These are phyloP conservation scores for Hypoxylon sp. DNA, from an alignment of 2,329 filamentous ascomycete genomes.

Conservation along the genomic window DNA sequence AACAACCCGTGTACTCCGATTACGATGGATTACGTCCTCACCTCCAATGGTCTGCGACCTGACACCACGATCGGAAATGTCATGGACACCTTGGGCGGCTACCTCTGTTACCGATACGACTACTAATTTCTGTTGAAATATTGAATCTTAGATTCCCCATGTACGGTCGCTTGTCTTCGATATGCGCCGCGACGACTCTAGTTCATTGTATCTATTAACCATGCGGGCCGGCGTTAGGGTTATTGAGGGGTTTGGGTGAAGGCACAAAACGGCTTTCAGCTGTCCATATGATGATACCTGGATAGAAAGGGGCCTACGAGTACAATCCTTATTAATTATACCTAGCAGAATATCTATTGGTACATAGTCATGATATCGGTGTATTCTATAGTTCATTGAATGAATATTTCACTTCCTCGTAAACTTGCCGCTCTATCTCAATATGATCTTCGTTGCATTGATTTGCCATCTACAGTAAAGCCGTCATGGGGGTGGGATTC, in stretches of 20 bases:
- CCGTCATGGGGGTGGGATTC: not conserved
- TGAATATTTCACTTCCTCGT: constrained; percentile 7
- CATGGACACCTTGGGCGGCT: constrained; percentile 52
- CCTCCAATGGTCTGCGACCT: constrained; percentile 50
- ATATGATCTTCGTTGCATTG: constrained; percentile 27
- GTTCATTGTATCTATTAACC: constrained; percentile 22
- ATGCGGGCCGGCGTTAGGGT: constrained; percentile 23
- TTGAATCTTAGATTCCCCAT: not conserved
- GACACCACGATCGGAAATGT: constrained; percentile 49
- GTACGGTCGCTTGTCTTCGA: not conserved
- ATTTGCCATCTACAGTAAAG: constrained; percentile 2
- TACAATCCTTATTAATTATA: constrained; percentile 38
- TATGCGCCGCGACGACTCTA: not conserved
- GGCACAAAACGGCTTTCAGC: constrained; percentile 8
- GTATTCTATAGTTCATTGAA: constrained; percentile 12
- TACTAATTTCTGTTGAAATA: constrained; percentile 41
- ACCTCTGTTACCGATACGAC: constrained; percentile 55
- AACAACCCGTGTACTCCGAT: constrained; percentile 51
- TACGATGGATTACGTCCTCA: constrained; percentile 49
- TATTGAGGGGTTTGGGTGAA: constrained; percentile 8
- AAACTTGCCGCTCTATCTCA: not conserved
- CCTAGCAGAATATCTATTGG: constrained; percentile 22
- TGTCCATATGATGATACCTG: constrained; percentile 26
- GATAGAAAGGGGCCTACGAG: constrained; percentile 25
- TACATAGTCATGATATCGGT: constrained; percentile 26